Percentiles rank a stretch among this genome's conserved stretches.
These are phyloP conservation scores for Boletus coccyginus DNA, from an alignment of 768 basidiomycete genomes.

Conservation along the genomic window DNA sequence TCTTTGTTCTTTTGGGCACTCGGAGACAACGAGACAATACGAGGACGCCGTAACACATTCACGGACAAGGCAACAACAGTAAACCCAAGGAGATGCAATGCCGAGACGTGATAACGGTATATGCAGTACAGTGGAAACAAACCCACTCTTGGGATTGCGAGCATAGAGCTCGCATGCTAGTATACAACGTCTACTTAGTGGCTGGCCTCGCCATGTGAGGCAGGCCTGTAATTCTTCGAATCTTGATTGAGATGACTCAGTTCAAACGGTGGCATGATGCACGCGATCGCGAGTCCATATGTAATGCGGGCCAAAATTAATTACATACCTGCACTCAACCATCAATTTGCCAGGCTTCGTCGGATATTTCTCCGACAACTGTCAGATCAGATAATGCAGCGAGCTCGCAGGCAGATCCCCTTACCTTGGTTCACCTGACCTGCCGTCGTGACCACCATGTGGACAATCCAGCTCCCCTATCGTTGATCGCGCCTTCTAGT, in stretches of 20 bases:
- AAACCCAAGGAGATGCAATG: not conserved
- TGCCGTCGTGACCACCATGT: not conserved
- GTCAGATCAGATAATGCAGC: no score
- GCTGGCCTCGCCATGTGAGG: not conserved
- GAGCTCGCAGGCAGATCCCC: no score
- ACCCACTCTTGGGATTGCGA: not conserved
- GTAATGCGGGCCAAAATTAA: no score
- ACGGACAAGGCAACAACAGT: not conserved
- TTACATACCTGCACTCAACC: no score
- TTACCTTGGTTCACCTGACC: not conserved
- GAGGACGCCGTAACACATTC: not conserved
- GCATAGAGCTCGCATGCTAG: not conserved
- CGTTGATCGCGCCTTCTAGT: not conserved
- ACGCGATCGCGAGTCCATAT: no score
- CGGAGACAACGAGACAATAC: constrained; percentile 1
- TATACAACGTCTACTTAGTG: not conserved
- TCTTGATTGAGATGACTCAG: not conserved
- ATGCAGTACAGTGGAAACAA: constrained; percentile 1
- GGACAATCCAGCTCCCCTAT: not conserved
- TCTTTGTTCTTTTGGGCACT: constrained; percentile 11
- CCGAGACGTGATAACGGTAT: not conserved
- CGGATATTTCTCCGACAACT: no score
- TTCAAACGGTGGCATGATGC: no score
- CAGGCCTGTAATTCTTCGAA: not conserved
- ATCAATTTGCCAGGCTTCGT: no score